These are phyloP conservation scores for Diaporthe sp. DNA, from an alignment of 2,329 filamentous ascomycete genomes.

Conservation along the genomic window DNA sequence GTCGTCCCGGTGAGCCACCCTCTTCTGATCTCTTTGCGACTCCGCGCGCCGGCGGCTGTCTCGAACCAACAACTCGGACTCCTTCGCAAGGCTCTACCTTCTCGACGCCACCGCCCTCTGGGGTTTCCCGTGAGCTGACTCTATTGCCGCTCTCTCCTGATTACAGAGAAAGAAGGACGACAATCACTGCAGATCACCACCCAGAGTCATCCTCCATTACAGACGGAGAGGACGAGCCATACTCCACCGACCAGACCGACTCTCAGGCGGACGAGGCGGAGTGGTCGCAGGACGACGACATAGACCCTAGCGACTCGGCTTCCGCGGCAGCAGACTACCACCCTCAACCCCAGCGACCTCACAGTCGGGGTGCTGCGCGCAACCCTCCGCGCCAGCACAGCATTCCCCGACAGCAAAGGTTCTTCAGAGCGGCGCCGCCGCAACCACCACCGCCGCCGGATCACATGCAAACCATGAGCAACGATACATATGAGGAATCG, in stretches of 20 bases:
- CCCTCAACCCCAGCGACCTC: constrained; percentile 47
- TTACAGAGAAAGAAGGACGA: constrained; percentile 42
- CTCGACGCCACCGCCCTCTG: neutral
- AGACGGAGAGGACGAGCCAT: constrained; percentile 58
- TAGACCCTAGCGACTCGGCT: constrained; percentile 72
- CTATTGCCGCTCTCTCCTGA: neutral
- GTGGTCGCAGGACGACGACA: constrained; percentile 60
- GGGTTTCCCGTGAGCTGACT: constrained; percentile 24
- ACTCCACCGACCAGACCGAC: constrained; percentile 51
- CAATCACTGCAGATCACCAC: constrained; percentile 47
- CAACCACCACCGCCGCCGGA: constrained; percentile 59
- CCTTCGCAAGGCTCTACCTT: neutral
- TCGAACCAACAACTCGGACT: constrained; percentile 4
- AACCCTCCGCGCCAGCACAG: constrained; percentile 55
- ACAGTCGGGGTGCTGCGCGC: constrained; percentile 55
- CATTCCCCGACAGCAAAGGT: constrained; percentile 51
- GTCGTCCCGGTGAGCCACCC: constrained; percentile 49
- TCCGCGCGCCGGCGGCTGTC: neutral
- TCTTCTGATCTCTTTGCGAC: constrained; percentile 15
- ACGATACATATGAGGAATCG: constrained; percentile 74
- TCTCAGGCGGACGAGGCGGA: constrained; percentile 54
- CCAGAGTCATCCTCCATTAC: constrained; percentile 52
- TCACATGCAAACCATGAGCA: constrained; percentile 61
- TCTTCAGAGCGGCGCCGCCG: constrained; percentile 48
- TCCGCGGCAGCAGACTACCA: constrained; percentile 59